Evolutionary conservation across 805 yeast species (phyloP).

Genomic region (Kuraishia ogatae): DNA sequence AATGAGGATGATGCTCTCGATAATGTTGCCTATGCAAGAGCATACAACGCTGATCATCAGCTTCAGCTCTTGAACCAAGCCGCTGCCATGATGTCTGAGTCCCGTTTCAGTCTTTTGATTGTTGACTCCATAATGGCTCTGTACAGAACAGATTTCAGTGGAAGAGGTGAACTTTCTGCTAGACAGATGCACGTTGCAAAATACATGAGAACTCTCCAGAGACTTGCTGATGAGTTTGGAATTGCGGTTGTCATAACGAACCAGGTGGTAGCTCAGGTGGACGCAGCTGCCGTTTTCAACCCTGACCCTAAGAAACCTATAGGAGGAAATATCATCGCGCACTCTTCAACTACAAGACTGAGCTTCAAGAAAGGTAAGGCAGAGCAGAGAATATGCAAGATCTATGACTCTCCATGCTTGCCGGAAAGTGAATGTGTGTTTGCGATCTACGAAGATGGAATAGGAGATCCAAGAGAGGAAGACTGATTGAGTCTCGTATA

Average conservation of each 20-base stretch:
- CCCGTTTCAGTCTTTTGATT: slow-evolving; percentile 79
- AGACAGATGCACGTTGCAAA: slow-evolving; percentile 92
- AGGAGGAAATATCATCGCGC: slow-evolving; percentile 97
- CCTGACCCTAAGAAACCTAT: slow-evolving; percentile 98
- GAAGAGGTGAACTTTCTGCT: slow-evolving; percentile 93
- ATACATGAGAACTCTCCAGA: slow-evolving; percentile 83
- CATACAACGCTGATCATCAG: slow-evolving; percentile 96
- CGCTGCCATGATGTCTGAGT: slow-evolving; percentile 92
- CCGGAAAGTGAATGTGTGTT: slow-evolving; percentile 94
- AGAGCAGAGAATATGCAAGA: slow-evolving; percentile 87
- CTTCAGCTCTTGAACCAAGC: slow-evolving; percentile 79
- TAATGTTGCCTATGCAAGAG: slow-evolving; percentile 95
- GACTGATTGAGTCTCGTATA: slow-evolving; percentile 22
- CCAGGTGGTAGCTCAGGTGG: slow-evolving; percentile 97
- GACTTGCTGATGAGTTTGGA: slow-evolving; percentile 96
- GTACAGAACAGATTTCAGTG: slow-evolving; percentile 89
- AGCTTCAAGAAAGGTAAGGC: slow-evolving; percentile 87
- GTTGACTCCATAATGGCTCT: slow-evolving; percentile 98
- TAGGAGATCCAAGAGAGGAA: slow-evolving; percentile 89
- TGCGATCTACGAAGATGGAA: slow-evolving; percentile 94
- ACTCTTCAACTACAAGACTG: slow-evolving; percentile 89
- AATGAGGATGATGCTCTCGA: slow-evolving; percentile 92
- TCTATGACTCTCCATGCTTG: slow-evolving; percentile 92
- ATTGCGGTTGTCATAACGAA: slow-evolving; percentile 93
- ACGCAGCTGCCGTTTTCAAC: slow-evolving; percentile 76